Evolutionary conservation across 192 early-diverging fungal genomes (phyloP).

Genomic region (Podila verticillata): DNA sequence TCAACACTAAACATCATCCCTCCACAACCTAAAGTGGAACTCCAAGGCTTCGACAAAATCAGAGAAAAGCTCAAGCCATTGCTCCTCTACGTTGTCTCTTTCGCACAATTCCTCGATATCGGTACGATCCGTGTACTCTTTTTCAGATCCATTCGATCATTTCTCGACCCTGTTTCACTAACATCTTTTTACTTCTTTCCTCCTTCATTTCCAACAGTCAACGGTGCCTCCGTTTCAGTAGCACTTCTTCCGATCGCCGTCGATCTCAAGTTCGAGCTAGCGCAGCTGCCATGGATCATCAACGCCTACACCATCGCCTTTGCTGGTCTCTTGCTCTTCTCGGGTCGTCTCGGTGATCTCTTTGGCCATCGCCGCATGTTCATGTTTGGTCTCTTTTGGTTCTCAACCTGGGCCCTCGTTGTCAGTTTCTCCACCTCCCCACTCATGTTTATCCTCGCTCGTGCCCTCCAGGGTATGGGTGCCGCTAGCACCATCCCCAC

Average conservation of each 20-base stretch:
- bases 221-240: conserved; percentile 26
- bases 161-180: too few relatives aligned
- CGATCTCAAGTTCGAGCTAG: conserved; percentile 16
- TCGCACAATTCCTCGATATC: conserved; percentile 17
- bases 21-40: background rate
- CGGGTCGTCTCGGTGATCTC: conserved; percentile 44
- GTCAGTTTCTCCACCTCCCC: conserved; percentile 32
- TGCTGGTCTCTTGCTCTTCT: conserved; percentile 45
- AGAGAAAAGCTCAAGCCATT: background rate
- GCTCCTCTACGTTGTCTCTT: conserved; percentile 14
- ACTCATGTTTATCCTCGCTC: conserved; percentile 38
- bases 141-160: background rate
- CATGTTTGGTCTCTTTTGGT: conserved; percentile 41
- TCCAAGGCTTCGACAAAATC: background rate
- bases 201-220: conserved; percentile 1
- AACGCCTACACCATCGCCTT: conserved; percentile 50
- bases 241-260: conserved; percentile 23
- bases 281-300: conserved; percentile 29
- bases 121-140: background rate
- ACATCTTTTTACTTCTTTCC: too few relatives aligned
- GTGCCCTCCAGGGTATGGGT: conserved; percentile 46
- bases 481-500: conserved; percentile 48
- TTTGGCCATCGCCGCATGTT: conserved; percentile 49
- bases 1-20: background rate
- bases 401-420: conserved; percentile 26